These are phyloP conservation scores for Thalassiosira delicatula DNA, from an alignment of 352 stramenopile genomes.

Conservation along the genomic window DNA sequence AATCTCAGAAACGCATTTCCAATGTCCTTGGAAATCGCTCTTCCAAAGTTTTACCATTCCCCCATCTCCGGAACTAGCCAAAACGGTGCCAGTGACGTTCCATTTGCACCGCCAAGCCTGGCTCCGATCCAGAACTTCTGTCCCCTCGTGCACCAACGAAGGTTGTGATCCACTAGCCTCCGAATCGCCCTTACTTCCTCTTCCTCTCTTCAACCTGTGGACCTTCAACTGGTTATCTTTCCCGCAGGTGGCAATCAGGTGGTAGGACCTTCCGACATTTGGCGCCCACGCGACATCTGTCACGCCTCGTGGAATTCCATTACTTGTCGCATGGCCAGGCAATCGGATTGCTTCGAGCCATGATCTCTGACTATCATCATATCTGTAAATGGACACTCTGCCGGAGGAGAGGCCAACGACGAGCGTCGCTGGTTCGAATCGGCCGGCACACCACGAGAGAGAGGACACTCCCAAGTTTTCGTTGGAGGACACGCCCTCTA, in stretches of 20 bases:
- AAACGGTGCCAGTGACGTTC: constrained; percentile 95
- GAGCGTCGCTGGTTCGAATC: constrained; percentile 94
- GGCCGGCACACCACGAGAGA: constrained; percentile 93
- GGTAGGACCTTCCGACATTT: constrained; percentile 91
- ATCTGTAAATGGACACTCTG: constrained; percentile 86
- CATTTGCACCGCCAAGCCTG: constrained; percentile 95
- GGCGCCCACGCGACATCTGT: constrained; percentile 96
- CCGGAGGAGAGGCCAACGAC: constrained; percentile 90
- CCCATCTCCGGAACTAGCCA: constrained; percentile 92
- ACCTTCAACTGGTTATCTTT: constrained; percentile 85
- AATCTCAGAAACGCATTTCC: constrained; percentile 87
- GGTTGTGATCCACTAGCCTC: constrained; percentile 17
- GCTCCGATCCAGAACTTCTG: constrained; percentile 69
- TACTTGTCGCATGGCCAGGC: constrained; percentile 78
- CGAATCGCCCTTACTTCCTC: constrained; percentile 66
- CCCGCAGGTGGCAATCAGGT: constrained; percentile 91
- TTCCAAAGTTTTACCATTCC: constrained; percentile 96
- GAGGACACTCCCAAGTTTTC: constrained; percentile 86
- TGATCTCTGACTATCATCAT: constrained; percentile 87
- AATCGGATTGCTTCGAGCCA: constrained; percentile 89
- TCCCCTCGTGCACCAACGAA: constrained; percentile 67
- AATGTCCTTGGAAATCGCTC: constrained; percentile 90
- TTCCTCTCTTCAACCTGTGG: constrained; percentile 82
- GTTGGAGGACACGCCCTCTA: constrained; percentile 42
- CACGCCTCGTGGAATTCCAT: constrained; percentile 85